Conservation (phyloP, 75 land plant species). For the Pinus tabuliformis region DNA sequence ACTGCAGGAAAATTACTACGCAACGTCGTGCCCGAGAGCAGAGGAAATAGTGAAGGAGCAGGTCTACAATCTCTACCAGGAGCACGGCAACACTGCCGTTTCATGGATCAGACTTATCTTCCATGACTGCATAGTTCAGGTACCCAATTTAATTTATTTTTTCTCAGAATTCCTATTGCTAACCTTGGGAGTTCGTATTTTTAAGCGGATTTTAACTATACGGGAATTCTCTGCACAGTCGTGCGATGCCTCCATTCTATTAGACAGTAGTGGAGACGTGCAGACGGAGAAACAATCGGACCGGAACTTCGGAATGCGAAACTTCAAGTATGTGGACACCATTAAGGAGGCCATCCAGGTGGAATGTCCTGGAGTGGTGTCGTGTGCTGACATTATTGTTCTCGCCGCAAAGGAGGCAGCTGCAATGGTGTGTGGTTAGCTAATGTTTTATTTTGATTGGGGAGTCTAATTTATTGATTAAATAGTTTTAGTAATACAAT, state of each 20-base stretch:
- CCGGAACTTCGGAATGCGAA: constrained; percentile 73
- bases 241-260: constrained; percentile 75
- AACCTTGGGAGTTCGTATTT: no score
- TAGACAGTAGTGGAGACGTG: constrained; percentile 18
- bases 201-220: constrained; percentile 30
- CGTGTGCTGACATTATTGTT: constrained; percentile 8
- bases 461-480: no score
- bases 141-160: background rate
- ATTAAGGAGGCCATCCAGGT: background rate
- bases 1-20: constrained; percentile 29
- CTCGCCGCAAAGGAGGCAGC: constrained; percentile 1
- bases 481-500: no score
- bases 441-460: no score
- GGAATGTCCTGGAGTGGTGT: background rate
- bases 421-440: background rate
- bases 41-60: constrained; percentile 46
- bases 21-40: constrained; percentile 48
- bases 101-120: constrained; percentile 1
- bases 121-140: constrained; percentile 1
- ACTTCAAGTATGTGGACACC: constrained; percentile 44
- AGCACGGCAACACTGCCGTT: constrained; percentile 37
- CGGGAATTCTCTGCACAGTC: constrained; percentile 46
- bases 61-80: constrained; percentile 16
- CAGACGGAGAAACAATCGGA: constrained; percentile 30
- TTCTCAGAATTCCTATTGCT: no score